Evolutionary conservation across 768 basidiomycete genomes (phyloP), one percentile per base, ranked within the genome.

Genomic region (Botryobasidium botryosum): DNA sequence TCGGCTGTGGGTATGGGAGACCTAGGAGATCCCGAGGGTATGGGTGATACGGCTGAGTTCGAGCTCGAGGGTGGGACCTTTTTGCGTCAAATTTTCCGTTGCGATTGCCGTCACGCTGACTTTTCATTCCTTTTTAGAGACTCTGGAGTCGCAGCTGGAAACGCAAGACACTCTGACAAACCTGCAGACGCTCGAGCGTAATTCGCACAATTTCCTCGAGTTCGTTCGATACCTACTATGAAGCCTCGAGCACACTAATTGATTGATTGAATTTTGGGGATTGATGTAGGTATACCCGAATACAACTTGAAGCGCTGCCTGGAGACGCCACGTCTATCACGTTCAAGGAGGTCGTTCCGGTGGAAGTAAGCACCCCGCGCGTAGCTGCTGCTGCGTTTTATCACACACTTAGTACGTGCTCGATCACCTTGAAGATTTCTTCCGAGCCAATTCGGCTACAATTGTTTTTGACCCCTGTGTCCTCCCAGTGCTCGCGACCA

Each of bases 321-420:
- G 61, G 59, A 38, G 58, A 64, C 5, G 57, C 62, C 13, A 60
- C 64, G 13, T 59, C 62, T 45, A 62, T 86, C 27, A 65, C 61
- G 7, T 83, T 86, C 55, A 72, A 79, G 47, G 67, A 65, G 26
- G 67, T 87, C 27, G 78, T 75, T 7, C 82, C 81, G 7, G 69
- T 62, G 50, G 56, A 61, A 35, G 72, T 77, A 1, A 83, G 77
- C 52, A 81, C 78, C 3, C 68, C 72, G 7, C 81, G 77, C 55
- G 79, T 87, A 29, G 85, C 81, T 7, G 76, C 84, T 6, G 73
- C 79, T 13, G 85, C 75, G 3, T 77, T 88, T 57, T 84, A 88
- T 58, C 82, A 88, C 52, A 85, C 83, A 56, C 67, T 88, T 35
- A 83, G 85, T 85, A 47, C 28, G 60, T 52, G 18, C 13, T 20